These are phyloP conservation scores for Colletotrichum gloeosporioides DNA, from an alignment of 2,329 filamentous ascomycete species.

Conservation along the genomic window DNA sequence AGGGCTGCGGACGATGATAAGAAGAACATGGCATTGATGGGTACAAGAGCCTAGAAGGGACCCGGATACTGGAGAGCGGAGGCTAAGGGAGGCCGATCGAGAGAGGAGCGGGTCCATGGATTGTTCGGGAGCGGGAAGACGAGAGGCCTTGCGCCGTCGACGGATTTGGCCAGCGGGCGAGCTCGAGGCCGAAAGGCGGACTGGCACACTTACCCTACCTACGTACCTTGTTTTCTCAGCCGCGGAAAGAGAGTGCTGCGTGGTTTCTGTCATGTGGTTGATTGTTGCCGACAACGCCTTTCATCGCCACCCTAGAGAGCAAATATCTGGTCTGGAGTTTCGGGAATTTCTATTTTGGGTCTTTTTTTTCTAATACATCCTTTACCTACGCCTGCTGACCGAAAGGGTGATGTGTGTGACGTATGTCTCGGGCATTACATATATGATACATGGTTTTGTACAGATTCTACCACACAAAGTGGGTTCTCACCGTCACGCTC, in stretches of 20 bases:
- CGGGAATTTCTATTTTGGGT: conserved; percentile 42
- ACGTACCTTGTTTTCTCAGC: neutral
- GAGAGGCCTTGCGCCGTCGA: neutral
- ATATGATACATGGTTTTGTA: neutral
- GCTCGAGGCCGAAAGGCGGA: neutral
- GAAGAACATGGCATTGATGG: neutral
- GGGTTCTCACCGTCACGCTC: conserved; percentile 4
- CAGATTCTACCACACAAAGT: conserved; percentile 16
- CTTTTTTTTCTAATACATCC: conserved; percentile 43
- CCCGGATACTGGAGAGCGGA: neutral
- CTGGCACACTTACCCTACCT: neutral
- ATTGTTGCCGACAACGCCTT: conserved; percentile 12
- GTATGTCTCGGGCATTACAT: neutral
- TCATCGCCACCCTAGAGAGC: conserved; percentile 37
- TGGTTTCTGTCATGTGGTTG: conserved; percentile 11
- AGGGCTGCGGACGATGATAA: neutral
- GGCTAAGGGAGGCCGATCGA: neutral
- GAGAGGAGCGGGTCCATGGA: neutral
- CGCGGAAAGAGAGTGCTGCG: conserved; percentile 5
- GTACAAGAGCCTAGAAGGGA: neutral
- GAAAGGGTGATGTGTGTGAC: neutral
- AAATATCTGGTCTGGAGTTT: conserved; percentile 54
- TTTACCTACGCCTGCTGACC: neutral
- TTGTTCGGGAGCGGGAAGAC: neutral
- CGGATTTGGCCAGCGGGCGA: neutral